Evolutionary conservation across 306 rosid genomes (phyloP).

Genomic region (Glycyrrhiza uralensis): DNA sequence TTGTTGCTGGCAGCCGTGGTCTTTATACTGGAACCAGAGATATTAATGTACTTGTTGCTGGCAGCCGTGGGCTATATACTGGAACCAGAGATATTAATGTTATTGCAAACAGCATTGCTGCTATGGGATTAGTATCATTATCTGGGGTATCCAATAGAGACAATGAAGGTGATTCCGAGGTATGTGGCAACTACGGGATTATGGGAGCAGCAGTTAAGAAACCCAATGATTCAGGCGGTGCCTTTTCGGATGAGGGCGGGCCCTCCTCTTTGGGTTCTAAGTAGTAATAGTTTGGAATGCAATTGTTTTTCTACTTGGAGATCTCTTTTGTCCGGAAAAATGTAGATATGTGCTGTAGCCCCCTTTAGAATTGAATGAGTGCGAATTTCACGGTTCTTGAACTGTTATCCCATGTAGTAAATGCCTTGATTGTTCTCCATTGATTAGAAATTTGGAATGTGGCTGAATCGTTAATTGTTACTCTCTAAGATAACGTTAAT

Average conservation of each 20-base stretch:
- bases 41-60: constrained; percentile 62
- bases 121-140: constrained; percentile 74
- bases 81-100: constrained; percentile 69
- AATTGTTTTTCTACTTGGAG: constrained; percentile 16
- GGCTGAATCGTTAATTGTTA: not conserved
- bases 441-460: not conserved
- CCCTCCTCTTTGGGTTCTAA: constrained; percentile 40
- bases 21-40: constrained; percentile 71
- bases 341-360: constrained; percentile 46
- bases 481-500: too few relatives aligned
- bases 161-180: constrained; percentile 15
- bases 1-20: constrained; percentile 80
- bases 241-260: constrained; percentile 38
- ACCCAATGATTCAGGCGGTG: constrained; percentile 36
- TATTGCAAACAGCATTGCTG: constrained; percentile 77
- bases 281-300: constrained; percentile 27
- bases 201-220: constrained; percentile 33
- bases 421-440: not conserved
- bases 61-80: constrained; percentile 75
- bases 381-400: constrained; percentile 4
- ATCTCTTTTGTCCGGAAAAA: constrained; percentile 14
- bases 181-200: constrained; percentile 22
- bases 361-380: constrained; percentile 38
- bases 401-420: not conserved
- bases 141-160: constrained; percentile 51